These are phyloP conservation scores for Dictyostelium discoideum DNA, from an alignment of 78 protist genomes.

Conservation along the genomic window dicty_2.7 NC_007088.5:5094501-5095000, in stretches of 20 bases:
- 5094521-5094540: neutral
- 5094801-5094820: neutral
- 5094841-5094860: neutral
- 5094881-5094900: neutral
- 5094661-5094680: neutral
- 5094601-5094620: neutral
- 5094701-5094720: neutral
- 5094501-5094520: neutral
- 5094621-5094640: neutral
- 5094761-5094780: neutral
- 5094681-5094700: neutral
- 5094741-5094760: neutral
- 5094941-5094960: neutral
- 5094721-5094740: neutral
- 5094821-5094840: neutral
- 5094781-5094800: neutral
- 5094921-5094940: neutral
- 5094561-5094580: neutral
- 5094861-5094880: neutral
- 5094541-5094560: neutral
- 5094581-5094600: neutral
- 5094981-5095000: neutral
- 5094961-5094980: slow-evolving; percentile 2
- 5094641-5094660: neutral
- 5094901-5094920: neutral